Base-by-base conservation (phyloP, 176 grass and related monocot genomes). In the Carex kokanica region DNA sequence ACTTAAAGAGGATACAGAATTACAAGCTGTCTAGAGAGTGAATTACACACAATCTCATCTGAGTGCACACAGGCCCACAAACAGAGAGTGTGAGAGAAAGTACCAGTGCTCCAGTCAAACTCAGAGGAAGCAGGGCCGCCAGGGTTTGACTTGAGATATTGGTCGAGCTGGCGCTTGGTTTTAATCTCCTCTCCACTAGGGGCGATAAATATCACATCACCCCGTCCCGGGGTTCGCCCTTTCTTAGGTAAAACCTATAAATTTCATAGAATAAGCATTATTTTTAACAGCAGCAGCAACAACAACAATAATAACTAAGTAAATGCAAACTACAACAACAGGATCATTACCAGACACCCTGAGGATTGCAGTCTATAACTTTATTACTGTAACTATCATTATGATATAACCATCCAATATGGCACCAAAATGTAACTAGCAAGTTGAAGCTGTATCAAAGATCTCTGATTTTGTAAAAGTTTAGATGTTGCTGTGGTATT, bases 81-180 rank as follows among this genome's bases (percentile, higher is more conserved):
- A 18, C 7, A 52, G 63, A 69, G 15, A 69, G 11, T 78, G 69
- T 12, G 47, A 74, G 34, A 0, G 45, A 87, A 78, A 38, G 20
- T 87, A 99, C 96, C 96, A 74, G 93, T 95, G 88, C 88, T 84
- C 96, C 96, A 99, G 79, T 95, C 96, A 16, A 99, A 99, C 70
- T 99, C 91, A 6, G 91, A 93, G 74, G 91, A 81, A 65, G 91
- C 68, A 80, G 89, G 89, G 60, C 90, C 89, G 63, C 88, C 91
- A 87, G 91, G 86, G 71, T 99, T 86, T n/a, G 89, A 86, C 81
- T 95, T 95, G 12, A 99, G 78, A 38, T 99, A 99, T 53, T 92
- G 91, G 84, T 70, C 78, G 40, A 99, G 82, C 62, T 95, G 96
- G 58, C 87, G 91, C 86, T 93, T 99, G 53, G 87, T 95, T 79